Evolutionary conservation across 1,284 basidiomycete genomes (phyloP).

Genomic region (Lignosus rhinocerotis): DNA sequence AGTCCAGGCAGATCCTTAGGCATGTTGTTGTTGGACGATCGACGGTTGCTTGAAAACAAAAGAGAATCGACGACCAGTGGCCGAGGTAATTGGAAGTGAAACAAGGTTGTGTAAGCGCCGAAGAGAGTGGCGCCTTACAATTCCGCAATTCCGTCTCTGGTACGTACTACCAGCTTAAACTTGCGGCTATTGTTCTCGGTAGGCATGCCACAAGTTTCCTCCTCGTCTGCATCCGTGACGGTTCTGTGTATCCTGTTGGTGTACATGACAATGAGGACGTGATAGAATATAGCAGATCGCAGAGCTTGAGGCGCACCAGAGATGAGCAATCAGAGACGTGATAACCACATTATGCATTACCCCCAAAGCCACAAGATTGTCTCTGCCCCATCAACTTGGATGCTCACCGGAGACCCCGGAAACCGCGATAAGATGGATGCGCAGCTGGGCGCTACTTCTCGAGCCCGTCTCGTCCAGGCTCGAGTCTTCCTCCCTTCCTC

Average conservation of each 20-base stretch:
- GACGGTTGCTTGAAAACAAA: neutral
- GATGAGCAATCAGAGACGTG: conserved; percentile 16
- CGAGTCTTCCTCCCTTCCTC: conserved; percentile 2
- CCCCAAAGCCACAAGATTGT: too few relatives aligned
- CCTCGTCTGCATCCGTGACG: too few relatives aligned
- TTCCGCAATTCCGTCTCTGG: neutral
- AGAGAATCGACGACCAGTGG: neutral
- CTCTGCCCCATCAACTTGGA: too few relatives aligned
- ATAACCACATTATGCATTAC: neutral
- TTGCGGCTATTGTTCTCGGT: too few relatives aligned
- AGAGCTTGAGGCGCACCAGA: neutral
- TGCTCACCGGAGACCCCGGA: too few relatives aligned
- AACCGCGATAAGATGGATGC: too few relatives aligned
- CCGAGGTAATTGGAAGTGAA: neutral
- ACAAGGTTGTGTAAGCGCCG: neutral
- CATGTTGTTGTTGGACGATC: conserved; percentile 1
- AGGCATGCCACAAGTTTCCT: too few relatives aligned
- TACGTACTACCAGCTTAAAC: too few relatives aligned
- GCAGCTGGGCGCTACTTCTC: too few relatives aligned
- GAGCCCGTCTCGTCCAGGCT: conserved; percentile 5
- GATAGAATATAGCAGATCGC: too few relatives aligned
- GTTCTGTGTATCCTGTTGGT: too few relatives aligned
- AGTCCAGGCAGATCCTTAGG: conserved; percentile 34
- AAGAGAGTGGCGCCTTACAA: neutral
- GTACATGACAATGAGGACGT: too few relatives aligned